Evolutionary conservation across 768 basidiomycete species (phyloP).

Genomic region (Boletus rubroflammeus): DNA sequence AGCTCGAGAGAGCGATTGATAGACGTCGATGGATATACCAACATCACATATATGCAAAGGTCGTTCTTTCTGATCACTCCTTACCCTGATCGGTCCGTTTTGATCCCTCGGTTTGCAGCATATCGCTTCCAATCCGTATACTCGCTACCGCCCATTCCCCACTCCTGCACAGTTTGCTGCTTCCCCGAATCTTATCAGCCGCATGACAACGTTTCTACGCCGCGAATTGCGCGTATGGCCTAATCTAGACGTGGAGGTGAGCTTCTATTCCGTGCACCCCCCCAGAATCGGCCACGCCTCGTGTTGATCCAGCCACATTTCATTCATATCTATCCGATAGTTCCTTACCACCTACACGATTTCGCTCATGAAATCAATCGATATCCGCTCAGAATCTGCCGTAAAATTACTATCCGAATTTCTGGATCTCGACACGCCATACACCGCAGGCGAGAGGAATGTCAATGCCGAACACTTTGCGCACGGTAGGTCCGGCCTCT

Average conservation of each 20-base stretch:
- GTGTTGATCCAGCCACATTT: slow-evolving; percentile 7
- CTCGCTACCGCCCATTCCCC: slow-evolving; percentile 88
- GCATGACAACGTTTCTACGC: slow-evolving; percentile 77
- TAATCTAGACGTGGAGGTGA: slow-evolving; percentile 84
- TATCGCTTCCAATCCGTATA: slow-evolving; percentile 82
- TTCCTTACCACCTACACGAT: slow-evolving; percentile 87
- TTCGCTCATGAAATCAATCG: slow-evolving; percentile 88
- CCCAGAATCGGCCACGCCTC: background rate
- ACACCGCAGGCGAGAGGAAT: slow-evolving; percentile 52
- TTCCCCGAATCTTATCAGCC: slow-evolving; percentile 67
- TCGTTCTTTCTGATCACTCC: slow-evolving; percentile 31
- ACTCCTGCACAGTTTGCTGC: slow-evolving; percentile 78
- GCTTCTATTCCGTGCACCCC: slow-evolving; percentile 16
- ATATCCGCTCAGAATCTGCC: slow-evolving; percentile 87
- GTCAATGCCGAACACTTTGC: slow-evolving; percentile 90
- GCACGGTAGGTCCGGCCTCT: slow-evolving; percentile 59
- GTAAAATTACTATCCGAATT: slow-evolving; percentile 84
- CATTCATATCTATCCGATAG: slow-evolving; percentile 37
- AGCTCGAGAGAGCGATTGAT: slow-evolving; percentile 70
- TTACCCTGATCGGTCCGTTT: background rate
- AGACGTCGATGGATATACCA: slow-evolving; percentile 78
- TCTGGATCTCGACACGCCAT: slow-evolving; percentile 70
- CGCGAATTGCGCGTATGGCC: slow-evolving; percentile 87
- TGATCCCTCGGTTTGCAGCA: slow-evolving; percentile 51
- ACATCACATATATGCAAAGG: slow-evolving; percentile 82